Evolutionary conservation across 192 early-diverging fungal species (phyloP).

Genomic region (Tieghemiomyces parasiticus): DNA sequence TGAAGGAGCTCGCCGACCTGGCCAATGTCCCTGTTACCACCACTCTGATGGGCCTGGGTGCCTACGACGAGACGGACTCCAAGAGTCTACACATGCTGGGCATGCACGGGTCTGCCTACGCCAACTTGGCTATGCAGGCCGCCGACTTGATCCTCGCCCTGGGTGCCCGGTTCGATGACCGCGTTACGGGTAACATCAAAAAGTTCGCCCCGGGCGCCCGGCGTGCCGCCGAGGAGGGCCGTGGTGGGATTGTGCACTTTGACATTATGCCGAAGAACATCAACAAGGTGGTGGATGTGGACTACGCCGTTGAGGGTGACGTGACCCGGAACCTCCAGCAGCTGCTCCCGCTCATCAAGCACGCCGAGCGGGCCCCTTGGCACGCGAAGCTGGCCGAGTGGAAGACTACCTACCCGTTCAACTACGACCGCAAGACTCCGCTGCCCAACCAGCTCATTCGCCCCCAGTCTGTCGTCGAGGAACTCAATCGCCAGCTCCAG

Average conservation of each 20-base stretch:
- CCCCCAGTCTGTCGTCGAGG: conserved; percentile 90
- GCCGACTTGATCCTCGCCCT: conserved; percentile 91
- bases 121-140: conserved; percentile 95
- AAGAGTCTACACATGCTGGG: conserved; percentile 93
- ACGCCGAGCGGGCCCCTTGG: conserved; percentile 64
- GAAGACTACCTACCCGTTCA: conserved; percentile 90
- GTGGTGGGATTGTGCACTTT: conserved; percentile 96
- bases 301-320: conserved; percentile 88
- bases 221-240: conserved; percentile 68
- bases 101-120: conserved; percentile 97
- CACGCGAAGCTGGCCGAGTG: conserved; percentile 64
- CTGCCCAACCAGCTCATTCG: conserved; percentile 50
- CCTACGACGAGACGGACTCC: conserved; percentile 84
- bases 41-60: conserved; percentile 85
- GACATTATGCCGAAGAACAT: conserved; percentile 99
- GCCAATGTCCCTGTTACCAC: conserved; percentile 96
- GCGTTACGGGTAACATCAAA: conserved; percentile 84
- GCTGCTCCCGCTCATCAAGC: conserved; percentile 64
- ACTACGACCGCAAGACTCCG: conserved; percentile 33
- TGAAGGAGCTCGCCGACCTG: conserved; percentile 69
- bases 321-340: conserved; percentile 72
- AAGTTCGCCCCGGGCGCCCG: conserved; percentile 89
- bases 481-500: conserved; percentile 70
- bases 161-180: conserved; percentile 96
- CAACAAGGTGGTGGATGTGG: conserved; percentile 93